A percentile compares a stretch with the other conserved stretches of the same genome.
Evolutionary conservation across 805 yeast genomes (phyloP).

Genomic region (Saturnispora quitensis): DNA sequence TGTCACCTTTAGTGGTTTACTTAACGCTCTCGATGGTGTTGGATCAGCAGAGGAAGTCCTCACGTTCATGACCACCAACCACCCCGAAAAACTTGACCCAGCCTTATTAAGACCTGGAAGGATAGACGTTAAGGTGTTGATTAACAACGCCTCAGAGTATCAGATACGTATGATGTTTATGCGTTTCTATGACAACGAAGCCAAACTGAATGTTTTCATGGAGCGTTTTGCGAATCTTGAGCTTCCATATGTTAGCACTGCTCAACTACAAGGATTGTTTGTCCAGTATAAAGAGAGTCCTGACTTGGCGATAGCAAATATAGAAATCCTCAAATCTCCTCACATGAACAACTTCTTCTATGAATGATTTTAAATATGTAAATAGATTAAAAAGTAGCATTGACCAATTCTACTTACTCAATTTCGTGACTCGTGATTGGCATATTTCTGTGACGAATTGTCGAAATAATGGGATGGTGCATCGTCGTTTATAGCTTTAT

Average conservation of each 20-base stretch:
- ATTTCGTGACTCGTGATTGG: neutral
- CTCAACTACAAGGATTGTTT: conserved; percentile 91
- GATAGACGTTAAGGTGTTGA: conserved; percentile 71
- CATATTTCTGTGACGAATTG: neutral
- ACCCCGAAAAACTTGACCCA: conserved; percentile 87
- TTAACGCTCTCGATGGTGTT: conserved; percentile 94
- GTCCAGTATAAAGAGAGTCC: conserved; percentile 87
- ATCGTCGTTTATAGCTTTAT: neutral
- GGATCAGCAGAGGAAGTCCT: conserved; percentile 95
- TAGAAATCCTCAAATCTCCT: conserved; percentile 36
- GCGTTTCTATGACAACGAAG: conserved; percentile 69
- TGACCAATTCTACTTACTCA: neutral
- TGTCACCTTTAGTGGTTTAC: conserved; percentile 88
- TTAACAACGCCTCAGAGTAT: conserved; percentile 78
- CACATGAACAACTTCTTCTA: conserved; percentile 27
- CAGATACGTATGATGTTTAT: conserved; percentile 81
- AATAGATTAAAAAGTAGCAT: neutral
- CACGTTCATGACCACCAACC: conserved; percentile 97
- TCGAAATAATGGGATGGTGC: neutral
- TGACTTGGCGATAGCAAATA: conserved; percentile 59
- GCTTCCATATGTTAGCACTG: conserved; percentile 65
- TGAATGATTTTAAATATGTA: conserved; percentile 14
- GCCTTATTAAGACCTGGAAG: conserved; percentile 94
- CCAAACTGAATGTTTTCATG: conserved; percentile 44
- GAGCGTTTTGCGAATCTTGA: conserved; percentile 37